Percentiles rank a stretch among this genome's conserved stretches.
phyloP scores from a whole-genome alignment of 2,329 filamentous ascomycete genomes.

The Cryphonectria naterciae region DNA sequence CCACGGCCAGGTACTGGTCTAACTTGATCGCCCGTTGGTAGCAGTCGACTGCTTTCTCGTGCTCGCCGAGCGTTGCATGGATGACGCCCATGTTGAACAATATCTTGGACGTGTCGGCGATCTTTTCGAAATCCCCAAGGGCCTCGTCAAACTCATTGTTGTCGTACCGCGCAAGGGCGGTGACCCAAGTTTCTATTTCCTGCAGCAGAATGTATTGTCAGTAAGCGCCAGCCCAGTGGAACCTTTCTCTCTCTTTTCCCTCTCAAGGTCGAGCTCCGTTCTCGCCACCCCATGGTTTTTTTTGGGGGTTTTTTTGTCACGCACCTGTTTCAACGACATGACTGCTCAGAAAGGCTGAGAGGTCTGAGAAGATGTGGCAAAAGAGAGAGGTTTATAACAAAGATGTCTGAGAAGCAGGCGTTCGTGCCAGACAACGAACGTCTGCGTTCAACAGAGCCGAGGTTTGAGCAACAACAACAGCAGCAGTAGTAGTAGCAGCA shows the following conservation, averaged over 20 bases:
- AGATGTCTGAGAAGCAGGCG: conserved; percentile 13
- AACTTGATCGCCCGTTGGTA: conserved; percentile 90
- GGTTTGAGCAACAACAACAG: neutral
- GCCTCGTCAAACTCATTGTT: conserved; percentile 96
- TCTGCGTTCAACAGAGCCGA: conserved; percentile 18
- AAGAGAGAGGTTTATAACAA: neutral
- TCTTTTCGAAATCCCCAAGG: conserved; percentile 79
- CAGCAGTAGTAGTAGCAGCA: neutral
- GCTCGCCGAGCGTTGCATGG: conserved; percentile 92
- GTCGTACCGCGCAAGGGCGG: conserved; percentile 88
- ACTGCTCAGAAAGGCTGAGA: conserved; percentile 18
- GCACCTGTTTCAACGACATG: conserved; percentile 50
- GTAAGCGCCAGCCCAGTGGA: neutral
- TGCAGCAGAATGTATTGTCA: conserved; percentile 41
- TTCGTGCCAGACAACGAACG: conserved; percentile 22
- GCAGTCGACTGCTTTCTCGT: conserved; percentile 92
- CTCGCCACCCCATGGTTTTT: no score
- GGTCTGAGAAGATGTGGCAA: neutral
- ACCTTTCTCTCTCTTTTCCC: no score
- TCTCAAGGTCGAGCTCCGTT: neutral
- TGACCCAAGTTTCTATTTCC: conserved; percentile 99
- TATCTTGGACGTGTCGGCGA: conserved; percentile 96
- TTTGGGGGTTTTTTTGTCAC: neutral
- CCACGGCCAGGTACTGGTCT: conserved; percentile 94
- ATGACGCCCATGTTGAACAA: conserved; percentile 98